Evolutionary conservation across 768 basidiomycete genomes (phyloP).

Genomic region (Macrolepiota fuliginosa): DNA sequence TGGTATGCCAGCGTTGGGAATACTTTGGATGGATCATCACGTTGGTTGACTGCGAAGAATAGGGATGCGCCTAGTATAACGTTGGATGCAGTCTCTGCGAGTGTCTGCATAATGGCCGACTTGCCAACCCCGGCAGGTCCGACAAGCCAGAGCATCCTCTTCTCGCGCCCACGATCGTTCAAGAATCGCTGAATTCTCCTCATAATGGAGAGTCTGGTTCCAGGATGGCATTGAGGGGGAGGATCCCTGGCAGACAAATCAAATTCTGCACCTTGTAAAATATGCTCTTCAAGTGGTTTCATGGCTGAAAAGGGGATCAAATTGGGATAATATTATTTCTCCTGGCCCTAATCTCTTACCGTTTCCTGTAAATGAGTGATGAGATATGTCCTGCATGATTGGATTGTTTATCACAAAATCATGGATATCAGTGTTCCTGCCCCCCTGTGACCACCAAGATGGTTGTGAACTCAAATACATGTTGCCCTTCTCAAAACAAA

Average conservation of each 20-base stretch:
- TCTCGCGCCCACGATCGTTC: neutral
- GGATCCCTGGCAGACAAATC: neutral
- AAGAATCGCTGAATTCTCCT: neutral
- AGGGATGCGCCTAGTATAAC: neutral
- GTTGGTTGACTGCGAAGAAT: neutral
- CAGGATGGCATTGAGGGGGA: neutral
- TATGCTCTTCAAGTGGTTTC: too few relatives aligned
- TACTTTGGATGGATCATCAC: neutral
- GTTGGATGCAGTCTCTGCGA: neutral
- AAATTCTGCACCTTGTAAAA: slow-evolving; percentile 22
- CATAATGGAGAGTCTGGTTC: neutral
- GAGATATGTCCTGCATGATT: too few relatives aligned
- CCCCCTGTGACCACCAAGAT: too few relatives aligned
- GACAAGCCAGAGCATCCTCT: neutral
- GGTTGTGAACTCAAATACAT: too few relatives aligned
- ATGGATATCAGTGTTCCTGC: too few relatives aligned
- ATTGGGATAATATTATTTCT: too few relatives aligned
- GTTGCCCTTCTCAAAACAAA: too few relatives aligned
- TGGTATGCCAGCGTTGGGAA: neutral
- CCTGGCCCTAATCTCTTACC: too few relatives aligned
- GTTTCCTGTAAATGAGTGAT: too few relatives aligned
- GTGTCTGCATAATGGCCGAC: neutral
- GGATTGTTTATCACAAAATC: too few relatives aligned
- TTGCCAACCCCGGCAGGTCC: neutral
- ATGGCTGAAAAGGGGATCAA: too few relatives aligned